Conservation (phyloP, 176 grass and related monocot species). For the Avena eriantha region DNA sequence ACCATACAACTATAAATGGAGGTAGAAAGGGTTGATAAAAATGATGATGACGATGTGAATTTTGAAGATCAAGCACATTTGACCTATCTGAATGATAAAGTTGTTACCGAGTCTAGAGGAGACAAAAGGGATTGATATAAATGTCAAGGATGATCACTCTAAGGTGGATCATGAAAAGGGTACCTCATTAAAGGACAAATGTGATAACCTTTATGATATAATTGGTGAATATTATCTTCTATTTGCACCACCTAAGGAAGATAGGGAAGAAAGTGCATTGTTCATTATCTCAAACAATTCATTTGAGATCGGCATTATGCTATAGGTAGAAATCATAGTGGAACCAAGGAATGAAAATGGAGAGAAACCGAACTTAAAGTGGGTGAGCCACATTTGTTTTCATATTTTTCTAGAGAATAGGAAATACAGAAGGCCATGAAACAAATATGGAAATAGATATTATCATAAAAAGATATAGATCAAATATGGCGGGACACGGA, state of each 20-base stretch:
- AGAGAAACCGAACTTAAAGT: too few species aligned
- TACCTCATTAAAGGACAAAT: not conserved
- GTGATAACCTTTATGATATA: too few species aligned
- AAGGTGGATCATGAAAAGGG: not conserved
- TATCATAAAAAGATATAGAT: too few species aligned
- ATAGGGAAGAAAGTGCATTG: conserved; percentile 23
- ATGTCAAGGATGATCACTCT: not conserved
- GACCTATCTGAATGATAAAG: not conserved
- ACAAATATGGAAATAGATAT: too few species aligned
- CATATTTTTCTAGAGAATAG: too few species aligned
- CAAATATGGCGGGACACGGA: too few species aligned
- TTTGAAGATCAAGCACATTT: not conserved
- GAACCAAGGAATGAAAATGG: too few species aligned
- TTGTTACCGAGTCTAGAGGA: not conserved
- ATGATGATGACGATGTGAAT: not conserved
- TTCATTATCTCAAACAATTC: conserved; percentile 14
- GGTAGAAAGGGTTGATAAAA: not conserved
- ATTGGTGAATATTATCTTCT: too few species aligned
- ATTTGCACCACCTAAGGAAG: not conserved
- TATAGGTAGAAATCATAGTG: too few species aligned
- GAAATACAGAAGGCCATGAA: too few species aligned
- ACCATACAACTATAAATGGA: not conserved
- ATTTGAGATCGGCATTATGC: too few species aligned
- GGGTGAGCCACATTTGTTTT: too few species aligned
- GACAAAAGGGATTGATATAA: not conserved